Evolutionary conservation across 768 basidiomycete species (phyloP), one percentile per base, ranked within the genome.

Genomic region (Chalciporus piperatus): DNA sequence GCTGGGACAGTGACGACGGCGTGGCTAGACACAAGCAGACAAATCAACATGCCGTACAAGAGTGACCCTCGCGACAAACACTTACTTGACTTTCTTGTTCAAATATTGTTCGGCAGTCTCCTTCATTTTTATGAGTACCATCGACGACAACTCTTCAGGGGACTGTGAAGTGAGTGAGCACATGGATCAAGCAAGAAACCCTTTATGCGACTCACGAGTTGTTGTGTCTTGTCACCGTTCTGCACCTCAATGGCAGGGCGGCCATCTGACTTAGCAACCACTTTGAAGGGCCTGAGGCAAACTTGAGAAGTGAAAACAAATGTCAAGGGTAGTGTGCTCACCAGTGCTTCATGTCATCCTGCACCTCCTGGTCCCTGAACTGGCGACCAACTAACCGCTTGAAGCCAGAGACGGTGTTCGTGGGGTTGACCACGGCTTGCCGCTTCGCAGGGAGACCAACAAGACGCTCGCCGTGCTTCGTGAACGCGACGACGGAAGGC

Each of bases 401-500:
- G 77, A 92, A 92, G 16, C 88, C 92, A 57, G 91, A 96, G 57
- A 94, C 87, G 35, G 95, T 98, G 77, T 97, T 97, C 50, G 85
- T 64, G 7, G 92, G 78, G 80, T 99, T 99, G 68, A 98, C 93
- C 42, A 97, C 92, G 2, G 93, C 94, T 71, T 98, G 96, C 44
- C 95, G 91, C 74, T 98, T 95, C 11, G 96, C 97, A 20, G 96
- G 95, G 39, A 97, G 82, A 71, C 96, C 96, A 53, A 97, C 87
- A 28, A 98, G 80, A 52, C 96, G 92, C 70, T 99, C 97, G 50
- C 92, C 93, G 62, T 98, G 94, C 72, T 98, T 97, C 49, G 97
- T 93, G 80, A 99, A 99, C 35, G 96, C 96, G 59, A 98, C 92
- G 50, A 98, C 93, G 35, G 97, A 99, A 3, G 97, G 97, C 14